Conservation (phyloP, 805 yeast genomes). For the Candida alai region DNA sequence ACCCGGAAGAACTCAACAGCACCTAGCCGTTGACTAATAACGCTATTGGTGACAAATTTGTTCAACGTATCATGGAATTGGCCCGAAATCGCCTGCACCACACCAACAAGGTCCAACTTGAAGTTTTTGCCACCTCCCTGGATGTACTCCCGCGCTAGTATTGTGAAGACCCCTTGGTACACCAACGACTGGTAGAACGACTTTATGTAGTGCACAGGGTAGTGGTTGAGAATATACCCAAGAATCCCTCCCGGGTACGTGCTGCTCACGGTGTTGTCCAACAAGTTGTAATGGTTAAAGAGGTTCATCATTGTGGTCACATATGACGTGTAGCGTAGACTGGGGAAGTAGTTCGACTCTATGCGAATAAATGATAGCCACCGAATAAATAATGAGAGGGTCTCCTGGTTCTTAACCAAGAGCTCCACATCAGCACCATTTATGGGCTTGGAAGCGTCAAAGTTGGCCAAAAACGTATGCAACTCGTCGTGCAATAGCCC, state of each 20-base stretch:
- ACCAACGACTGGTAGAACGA: slow-evolving; percentile 16
- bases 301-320: slow-evolving; percentile 21
- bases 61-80: slow-evolving; percentile 13
- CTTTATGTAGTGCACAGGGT: slow-evolving; percentile 12
- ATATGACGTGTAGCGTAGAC: slow-evolving; percentile 23
- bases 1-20: slow-evolving; percentile 7
- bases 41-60: slow-evolving; percentile 13
- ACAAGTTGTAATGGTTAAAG: slow-evolving; percentile 20
- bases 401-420: slow-evolving; percentile 15
- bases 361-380: slow-evolving; percentile 26
- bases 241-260: slow-evolving; percentile 8
- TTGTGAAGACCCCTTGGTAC: slow-evolving; percentile 18
- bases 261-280: slow-evolving; percentile 12
- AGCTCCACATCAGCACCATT: slow-evolving; percentile 4
- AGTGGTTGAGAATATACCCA: slow-evolving; percentile 8
- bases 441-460: not conserved
- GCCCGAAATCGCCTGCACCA: slow-evolving; percentile 10
- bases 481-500: slow-evolving; percentile 9
- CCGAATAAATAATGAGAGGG: slow-evolving; percentile 15
- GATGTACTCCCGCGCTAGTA: slow-evolving; percentile 14
- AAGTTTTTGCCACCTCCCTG: slow-evolving; percentile 1
- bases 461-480: slow-evolving; percentile 1
- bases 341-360: slow-evolving; percentile 26
- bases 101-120: slow-evolving; percentile 12
- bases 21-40: not conserved